These are phyloP conservation scores for Scedosporium minutisporum DNA, from an alignment of 2,329 filamentous ascomycete species.

Conservation along the genomic window DNA sequence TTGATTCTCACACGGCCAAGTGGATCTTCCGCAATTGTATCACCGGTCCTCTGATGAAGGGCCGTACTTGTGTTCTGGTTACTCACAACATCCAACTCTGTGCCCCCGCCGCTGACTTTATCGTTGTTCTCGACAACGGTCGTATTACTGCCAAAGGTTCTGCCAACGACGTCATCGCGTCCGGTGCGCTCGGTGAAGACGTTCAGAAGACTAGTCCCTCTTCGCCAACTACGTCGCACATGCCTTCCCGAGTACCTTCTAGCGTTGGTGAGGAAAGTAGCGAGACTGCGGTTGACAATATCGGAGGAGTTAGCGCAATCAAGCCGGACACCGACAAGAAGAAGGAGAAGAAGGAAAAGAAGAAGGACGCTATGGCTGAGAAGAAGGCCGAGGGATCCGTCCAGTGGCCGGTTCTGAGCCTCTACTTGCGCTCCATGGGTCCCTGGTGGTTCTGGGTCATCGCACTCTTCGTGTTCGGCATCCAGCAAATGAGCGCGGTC, in stretches of 20 bases:
- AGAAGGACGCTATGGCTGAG: constrained; percentile 54
- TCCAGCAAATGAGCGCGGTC: constrained; percentile 78
- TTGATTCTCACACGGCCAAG: constrained; percentile 94
- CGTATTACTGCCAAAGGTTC: constrained; percentile 68
- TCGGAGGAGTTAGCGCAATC: constrained; percentile 35
- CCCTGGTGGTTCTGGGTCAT: constrained; percentile 89
- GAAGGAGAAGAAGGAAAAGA: constrained; percentile 31
- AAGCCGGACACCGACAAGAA: constrained; percentile 37
- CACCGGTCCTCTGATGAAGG: constrained; percentile 76
- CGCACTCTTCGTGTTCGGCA: constrained; percentile 62
- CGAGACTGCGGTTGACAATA: constrained; percentile 44
- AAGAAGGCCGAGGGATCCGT: constrained; percentile 77
- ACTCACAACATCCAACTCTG: constrained; percentile 92
- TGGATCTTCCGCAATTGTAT: constrained; percentile 97
- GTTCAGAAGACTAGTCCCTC: constrained; percentile 60
- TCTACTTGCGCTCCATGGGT: constrained; percentile 90
- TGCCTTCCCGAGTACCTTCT: constrained; percentile 70
- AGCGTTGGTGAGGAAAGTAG: constrained; percentile 56
- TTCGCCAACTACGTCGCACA: constrained; percentile 60
- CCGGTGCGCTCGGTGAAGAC: constrained; percentile 85
- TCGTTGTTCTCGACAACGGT: constrained; percentile 82
- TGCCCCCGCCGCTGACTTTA: constrained; percentile 67
- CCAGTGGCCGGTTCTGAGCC: constrained; percentile 73
- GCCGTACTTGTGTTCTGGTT: constrained; percentile 86
- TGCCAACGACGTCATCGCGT: constrained; percentile 66